These are phyloP conservation scores for Uronychia setigera DNA, from an alignment of 73 alveolate species.

Conservation along the genomic window DNA sequence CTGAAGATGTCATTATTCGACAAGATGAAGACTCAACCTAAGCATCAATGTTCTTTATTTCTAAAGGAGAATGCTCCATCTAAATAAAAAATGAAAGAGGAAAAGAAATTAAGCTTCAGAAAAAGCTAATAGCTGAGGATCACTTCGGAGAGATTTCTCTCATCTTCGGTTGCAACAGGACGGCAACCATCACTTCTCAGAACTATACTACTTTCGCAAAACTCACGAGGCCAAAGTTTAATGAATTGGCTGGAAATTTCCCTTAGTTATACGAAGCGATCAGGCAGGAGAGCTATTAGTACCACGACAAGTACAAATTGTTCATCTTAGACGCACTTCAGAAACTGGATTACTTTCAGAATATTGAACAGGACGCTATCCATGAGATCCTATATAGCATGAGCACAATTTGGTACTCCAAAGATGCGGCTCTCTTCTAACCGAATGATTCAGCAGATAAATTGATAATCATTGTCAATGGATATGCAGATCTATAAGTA, in stretches of 20 bases:
- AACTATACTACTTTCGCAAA: slow-evolving; percentile 63
- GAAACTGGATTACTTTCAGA: neutral
- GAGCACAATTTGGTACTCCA: neutral
- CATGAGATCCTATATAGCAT: neutral
- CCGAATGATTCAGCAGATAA: neutral
- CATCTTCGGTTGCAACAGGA: slow-evolving; percentile 57
- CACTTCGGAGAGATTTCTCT: slow-evolving; percentile 64
- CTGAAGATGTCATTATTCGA: slow-evolving; percentile 2
- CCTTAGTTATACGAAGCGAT: neutral
- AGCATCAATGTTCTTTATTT: slow-evolving; percentile 51
- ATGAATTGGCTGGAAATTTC: slow-evolving; percentile 1
- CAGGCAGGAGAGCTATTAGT: slow-evolving; percentile 2
- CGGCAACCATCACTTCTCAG: slow-evolving; percentile 48
- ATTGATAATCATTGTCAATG: neutral
- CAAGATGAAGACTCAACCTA: slow-evolving; percentile 19
- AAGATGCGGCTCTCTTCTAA: neutral
- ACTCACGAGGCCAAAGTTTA: neutral
- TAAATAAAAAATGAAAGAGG: slow-evolving; percentile 17
- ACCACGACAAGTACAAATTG: neutral
- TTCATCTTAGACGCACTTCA: neutral
- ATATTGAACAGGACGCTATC: neutral
- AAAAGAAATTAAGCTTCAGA: slow-evolving; percentile 3
- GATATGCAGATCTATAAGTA: neutral
- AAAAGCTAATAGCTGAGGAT: slow-evolving; percentile 35
- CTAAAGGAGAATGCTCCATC: slow-evolving; percentile 57